Conservation (phyloP, 768 basidiomycete species). For the Cystofilobasidium ferigula region DNA sequence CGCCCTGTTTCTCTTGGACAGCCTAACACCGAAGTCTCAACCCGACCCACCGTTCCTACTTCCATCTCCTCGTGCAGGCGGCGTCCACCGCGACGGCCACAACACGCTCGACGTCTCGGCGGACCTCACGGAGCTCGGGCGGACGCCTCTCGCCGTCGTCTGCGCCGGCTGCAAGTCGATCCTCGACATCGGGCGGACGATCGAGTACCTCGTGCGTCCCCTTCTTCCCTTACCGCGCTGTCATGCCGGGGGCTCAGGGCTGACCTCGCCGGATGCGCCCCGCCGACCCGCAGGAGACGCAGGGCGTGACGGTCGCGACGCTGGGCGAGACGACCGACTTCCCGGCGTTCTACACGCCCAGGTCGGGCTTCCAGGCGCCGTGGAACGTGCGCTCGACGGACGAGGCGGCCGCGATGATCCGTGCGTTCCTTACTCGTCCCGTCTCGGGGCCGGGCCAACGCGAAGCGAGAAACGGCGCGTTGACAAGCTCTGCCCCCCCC, state of each 20-base stretch:
- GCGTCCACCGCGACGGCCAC: constrained; percentile 70
- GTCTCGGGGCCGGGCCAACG: no score
- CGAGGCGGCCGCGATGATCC: constrained; percentile 61
- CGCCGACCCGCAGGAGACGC: constrained; percentile 58
- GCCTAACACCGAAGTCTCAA: background rate
- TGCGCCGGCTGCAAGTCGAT: constrained; percentile 93
- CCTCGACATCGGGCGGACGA: constrained; percentile 66
- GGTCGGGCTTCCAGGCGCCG: constrained; percentile 74
- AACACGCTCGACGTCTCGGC: constrained; percentile 87
- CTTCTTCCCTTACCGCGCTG: background rate
- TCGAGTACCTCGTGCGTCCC: constrained; percentile 41
- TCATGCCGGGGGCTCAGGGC: constrained; percentile 28
- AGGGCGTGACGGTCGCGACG: constrained; percentile 80
- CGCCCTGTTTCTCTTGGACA: no score
- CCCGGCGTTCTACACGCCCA: constrained; percentile 83
- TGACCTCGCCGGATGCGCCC: background rate
- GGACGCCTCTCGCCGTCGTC: constrained; percentile 71
- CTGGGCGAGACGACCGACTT: constrained; percentile 68
- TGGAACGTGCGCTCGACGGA: constrained; percentile 58
- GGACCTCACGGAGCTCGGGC: constrained; percentile 75
- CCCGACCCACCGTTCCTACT: background rate
- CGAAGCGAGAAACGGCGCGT: no score
- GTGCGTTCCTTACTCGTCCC: constrained; percentile 42
- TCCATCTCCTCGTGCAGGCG: constrained; percentile 39
- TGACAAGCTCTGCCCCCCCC: background rate